Evolutionary conservation across 768 basidiomycete genomes (phyloP).

Genomic region (Pleurotus ostreatus): DNA sequence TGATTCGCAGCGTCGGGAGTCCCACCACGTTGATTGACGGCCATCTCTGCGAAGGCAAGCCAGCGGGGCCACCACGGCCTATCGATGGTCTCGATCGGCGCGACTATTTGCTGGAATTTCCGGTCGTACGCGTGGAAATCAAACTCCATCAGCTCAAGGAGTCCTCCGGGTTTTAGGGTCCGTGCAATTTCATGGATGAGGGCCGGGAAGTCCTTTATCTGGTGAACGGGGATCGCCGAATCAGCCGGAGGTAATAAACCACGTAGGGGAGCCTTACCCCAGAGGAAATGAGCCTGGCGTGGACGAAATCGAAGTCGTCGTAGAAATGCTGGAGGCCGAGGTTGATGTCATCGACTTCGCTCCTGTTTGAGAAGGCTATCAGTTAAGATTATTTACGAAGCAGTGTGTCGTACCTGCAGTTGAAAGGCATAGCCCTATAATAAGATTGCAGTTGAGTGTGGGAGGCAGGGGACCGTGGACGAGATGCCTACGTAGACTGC

Average conservation of each 20-base stretch:
- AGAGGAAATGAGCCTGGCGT: constrained; percentile 65
- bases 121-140: constrained; percentile 62
- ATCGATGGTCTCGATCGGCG: constrained; percentile 35
- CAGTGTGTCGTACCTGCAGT: constrained; percentile 48
- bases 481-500: constrained; percentile 56
- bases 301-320: constrained; percentile 73
- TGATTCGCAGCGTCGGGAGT: constrained; percentile 58
- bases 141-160: constrained; percentile 64
- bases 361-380: constrained; percentile 36
- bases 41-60: constrained; percentile 51
- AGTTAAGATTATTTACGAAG: no score
- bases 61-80: constrained; percentile 62
- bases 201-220: constrained; percentile 66
- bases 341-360: constrained; percentile 83
- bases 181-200: constrained; percentile 65
- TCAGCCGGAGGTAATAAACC: constrained; percentile 11
- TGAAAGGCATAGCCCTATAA: constrained; percentile 59
- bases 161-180: constrained; percentile 66
- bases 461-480: background rate
- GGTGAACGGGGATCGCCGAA: constrained; percentile 8
- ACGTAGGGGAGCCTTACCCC: constrained; percentile 48
- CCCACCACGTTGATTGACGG: constrained; percentile 56
- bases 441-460: background rate
- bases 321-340: constrained; percentile 81
- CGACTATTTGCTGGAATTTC: constrained; percentile 40